Conservation (phyloP, 305 asterid genomes). For the Ajuga reptans region DNA sequence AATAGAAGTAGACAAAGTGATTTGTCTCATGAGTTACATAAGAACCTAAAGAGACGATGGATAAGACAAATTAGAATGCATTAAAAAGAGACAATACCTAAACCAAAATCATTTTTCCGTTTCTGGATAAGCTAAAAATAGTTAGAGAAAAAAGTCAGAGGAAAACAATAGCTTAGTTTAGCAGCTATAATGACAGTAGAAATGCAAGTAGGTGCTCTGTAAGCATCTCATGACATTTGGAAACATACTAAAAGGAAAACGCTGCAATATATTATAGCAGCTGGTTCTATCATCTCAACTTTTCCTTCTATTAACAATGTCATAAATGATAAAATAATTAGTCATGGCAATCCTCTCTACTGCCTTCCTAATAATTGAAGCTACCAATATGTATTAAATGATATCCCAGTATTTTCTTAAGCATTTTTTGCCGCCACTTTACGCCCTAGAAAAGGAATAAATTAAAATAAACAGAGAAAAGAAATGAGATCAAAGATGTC, state of each 20-base stretch:
- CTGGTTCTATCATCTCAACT: background rate
- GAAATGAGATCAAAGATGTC: background rate
- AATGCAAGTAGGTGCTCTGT: background rate
- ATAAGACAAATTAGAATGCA: slow-evolving; percentile 17
- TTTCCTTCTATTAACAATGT: background rate
- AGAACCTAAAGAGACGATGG: slow-evolving; percentile 48
- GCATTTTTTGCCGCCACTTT: background rate
- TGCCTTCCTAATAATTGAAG: background rate
- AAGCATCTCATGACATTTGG: background rate
- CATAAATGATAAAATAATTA: background rate
- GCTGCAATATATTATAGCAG: background rate
- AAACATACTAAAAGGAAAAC: background rate
- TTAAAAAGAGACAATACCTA: background rate
- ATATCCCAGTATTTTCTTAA: background rate
- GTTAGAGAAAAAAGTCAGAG: background rate
- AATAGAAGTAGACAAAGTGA: slow-evolving; percentile 96
- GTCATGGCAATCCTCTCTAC: background rate
- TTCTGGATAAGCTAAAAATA: background rate
- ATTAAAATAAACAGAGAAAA: background rate
- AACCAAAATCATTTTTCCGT: background rate
- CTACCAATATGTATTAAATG: background rate
- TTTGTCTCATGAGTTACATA: slow-evolving; percentile 97
- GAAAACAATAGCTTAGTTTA: background rate
- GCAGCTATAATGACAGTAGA: background rate
- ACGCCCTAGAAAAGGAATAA: background rate